These are phyloP conservation scores for Phytophthora gonapodyides DNA, from an alignment of 352 stramenopile species.

Conservation along the genomic window DNA sequence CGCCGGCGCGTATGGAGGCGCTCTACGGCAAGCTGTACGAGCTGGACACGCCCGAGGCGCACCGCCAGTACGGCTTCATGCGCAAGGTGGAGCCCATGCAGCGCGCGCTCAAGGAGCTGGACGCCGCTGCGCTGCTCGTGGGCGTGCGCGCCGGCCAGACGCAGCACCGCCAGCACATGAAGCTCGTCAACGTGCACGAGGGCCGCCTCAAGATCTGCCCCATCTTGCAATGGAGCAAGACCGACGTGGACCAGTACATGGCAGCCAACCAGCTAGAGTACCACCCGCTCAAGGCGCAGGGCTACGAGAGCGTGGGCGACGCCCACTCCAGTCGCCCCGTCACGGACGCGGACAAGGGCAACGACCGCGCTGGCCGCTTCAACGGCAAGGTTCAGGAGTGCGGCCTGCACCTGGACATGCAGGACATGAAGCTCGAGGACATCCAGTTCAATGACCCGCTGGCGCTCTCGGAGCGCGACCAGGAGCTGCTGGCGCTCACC, in stretches of 20 bases:
- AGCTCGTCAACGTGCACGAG: constrained; percentile 83
- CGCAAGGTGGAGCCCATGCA: constrained; percentile 90
- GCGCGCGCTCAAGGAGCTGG: constrained; percentile 62
- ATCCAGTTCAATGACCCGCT: constrained; percentile 54
- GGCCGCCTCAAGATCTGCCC: constrained; percentile 86
- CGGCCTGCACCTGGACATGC: constrained; percentile 79
- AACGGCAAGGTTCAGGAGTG: constrained; percentile 84
- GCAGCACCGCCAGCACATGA: constrained; percentile 62
- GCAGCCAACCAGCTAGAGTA: constrained; percentile 64
- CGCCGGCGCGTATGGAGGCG: constrained; percentile 82
- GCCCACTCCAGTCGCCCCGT: constrained; percentile 86
- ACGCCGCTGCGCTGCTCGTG: constrained; percentile 68
- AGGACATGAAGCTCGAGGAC: constrained; percentile 62
- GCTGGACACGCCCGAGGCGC: constrained; percentile 65
- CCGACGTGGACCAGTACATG: constrained; percentile 82
- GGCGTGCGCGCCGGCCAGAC: constrained; percentile 85
- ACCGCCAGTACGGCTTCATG: constrained; percentile 81
- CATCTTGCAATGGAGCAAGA: constrained; percentile 83
- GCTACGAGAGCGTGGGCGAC: constrained; percentile 85
- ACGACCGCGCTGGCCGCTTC: constrained; percentile 82
- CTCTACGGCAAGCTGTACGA: constrained; percentile 88
- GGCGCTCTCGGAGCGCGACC: constrained; percentile 48
- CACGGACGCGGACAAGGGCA: constrained; percentile 56
- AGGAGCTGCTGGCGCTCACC: constrained; percentile 43
- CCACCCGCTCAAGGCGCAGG: constrained; percentile 83